A percentile compares a stretch with the other conserved stretches of the same genome.
These are phyloP conservation scores for Heritiera littoralis DNA, from an alignment of 345 rosid species.

Conservation along the genomic window DNA sequence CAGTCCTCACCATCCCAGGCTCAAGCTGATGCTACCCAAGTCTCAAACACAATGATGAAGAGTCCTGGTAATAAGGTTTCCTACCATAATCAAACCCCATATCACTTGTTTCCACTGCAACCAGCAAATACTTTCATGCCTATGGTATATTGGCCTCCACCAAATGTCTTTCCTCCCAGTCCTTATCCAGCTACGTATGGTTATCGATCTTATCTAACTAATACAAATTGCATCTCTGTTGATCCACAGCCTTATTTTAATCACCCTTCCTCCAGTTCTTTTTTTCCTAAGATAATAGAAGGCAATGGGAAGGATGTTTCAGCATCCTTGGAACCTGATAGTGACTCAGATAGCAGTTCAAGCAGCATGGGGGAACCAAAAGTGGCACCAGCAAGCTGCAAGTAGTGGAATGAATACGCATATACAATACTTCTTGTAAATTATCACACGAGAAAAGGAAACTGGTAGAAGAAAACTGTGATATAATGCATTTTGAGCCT, in stretches of 20 bases:
- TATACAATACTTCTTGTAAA: slow-evolving; percentile 15
- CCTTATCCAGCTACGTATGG: slow-evolving; percentile 40
- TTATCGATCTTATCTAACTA: slow-evolving; percentile 34
- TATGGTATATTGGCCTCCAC: slow-evolving; percentile 55
- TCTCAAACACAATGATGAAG: slow-evolving; percentile 21
- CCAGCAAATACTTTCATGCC: slow-evolving; percentile 49
- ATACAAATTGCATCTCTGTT: slow-evolving; percentile 35
- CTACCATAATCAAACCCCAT: slow-evolving; percentile 35
- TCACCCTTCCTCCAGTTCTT: slow-evolving; percentile 28
- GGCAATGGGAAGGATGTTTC: slow-evolving; percentile 23
- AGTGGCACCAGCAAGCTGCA: slow-evolving; percentile 26
- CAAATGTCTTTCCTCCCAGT: slow-evolving; percentile 35
- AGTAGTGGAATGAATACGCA: background rate
- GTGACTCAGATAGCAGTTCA: slow-evolving; percentile 42
- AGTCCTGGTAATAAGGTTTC: slow-evolving; percentile 22
- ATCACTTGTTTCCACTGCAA: slow-evolving; percentile 37
- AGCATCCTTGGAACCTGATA: slow-evolving; percentile 30
- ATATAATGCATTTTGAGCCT: background rate
- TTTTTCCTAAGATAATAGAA: slow-evolving; percentile 23
- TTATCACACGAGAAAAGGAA: background rate
- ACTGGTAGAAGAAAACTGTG: background rate
- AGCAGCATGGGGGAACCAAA: slow-evolving; percentile 39
- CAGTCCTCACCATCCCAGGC: slow-evolving; percentile 32
- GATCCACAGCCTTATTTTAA: slow-evolving; percentile 34
- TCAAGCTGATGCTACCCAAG: slow-evolving; percentile 8